These are phyloP conservation scores for Cystoisospora suis DNA, from an alignment of 169 alveolate genomes.

Conservation along the genomic window DNA sequence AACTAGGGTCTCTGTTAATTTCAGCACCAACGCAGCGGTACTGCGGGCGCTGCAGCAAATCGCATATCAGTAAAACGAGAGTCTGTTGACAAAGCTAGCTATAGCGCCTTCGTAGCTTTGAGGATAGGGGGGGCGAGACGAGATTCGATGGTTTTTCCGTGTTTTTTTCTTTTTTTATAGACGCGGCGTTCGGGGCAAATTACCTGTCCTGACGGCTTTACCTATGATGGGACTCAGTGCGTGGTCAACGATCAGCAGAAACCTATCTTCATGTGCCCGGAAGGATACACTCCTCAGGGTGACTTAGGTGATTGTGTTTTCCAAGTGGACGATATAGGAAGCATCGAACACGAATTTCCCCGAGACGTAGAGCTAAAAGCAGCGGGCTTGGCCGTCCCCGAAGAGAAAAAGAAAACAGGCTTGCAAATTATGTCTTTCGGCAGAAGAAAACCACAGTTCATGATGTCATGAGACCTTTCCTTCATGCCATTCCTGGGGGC, in stretches of 20 bases:
- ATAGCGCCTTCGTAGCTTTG: too few species aligned
- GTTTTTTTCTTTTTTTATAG: not conserved
- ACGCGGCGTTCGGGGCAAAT: constrained; percentile 39
- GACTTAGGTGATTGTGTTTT: not conserved
- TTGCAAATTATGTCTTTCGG: constrained; percentile 15
- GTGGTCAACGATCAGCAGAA: constrained; percentile 28
- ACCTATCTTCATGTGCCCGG: constrained; percentile 29
- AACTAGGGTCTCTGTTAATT: too few species aligned
- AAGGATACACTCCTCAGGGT: not conserved
- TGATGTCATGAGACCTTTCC: too few species aligned
- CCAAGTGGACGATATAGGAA: not conserved
- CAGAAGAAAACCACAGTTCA: constrained; percentile 7
- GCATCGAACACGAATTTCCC: too few species aligned
- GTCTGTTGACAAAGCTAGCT: too few species aligned
- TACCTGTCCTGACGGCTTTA: constrained; percentile 14
- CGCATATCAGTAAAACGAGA: too few species aligned
- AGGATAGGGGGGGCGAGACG: too few species aligned
- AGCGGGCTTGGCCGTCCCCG: not conserved
- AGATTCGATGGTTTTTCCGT: too few species aligned
- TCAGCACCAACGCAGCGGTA: too few species aligned
- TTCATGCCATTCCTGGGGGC: too few species aligned
- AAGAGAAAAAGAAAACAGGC: not conserved
- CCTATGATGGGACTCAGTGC: constrained; percentile 32
- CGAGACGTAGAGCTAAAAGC: too few species aligned
- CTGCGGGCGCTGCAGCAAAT: too few species aligned